These are phyloP conservation scores for Aspergillus viridinutans DNA, from an alignment of 2,329 filamentous ascomycete species.

Conservation along the genomic window DNA sequence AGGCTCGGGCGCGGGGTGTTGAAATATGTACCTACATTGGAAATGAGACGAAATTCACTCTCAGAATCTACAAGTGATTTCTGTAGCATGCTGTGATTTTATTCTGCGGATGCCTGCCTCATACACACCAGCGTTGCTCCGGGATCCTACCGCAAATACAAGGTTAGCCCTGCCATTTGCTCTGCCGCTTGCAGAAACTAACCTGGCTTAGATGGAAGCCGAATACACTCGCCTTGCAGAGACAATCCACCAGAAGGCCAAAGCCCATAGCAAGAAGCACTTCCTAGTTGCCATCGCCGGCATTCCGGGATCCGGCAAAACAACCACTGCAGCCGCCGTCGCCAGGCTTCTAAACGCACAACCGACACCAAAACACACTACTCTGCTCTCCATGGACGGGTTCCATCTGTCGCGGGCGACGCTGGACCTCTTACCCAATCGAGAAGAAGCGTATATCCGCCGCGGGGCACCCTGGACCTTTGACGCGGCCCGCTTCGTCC, in stretches of 20 bases:
- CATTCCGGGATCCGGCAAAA: constrained; percentile 33
- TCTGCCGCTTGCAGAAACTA: neutral
- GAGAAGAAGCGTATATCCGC: constrained; percentile 30
- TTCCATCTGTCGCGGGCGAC: constrained; percentile 31
- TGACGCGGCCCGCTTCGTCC: constrained; percentile 25
- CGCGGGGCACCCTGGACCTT: constrained; percentile 40
- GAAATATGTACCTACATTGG: neutral
- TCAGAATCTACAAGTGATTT: neutral
- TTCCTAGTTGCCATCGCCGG: constrained; percentile 28
- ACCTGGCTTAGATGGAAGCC: constrained; percentile 14
- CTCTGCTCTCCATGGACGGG: constrained; percentile 35
- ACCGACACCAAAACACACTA: constrained; percentile 5
- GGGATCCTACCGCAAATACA: neutral
- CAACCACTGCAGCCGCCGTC: constrained; percentile 28
- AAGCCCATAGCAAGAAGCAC: constrained; percentile 12
- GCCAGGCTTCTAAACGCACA: constrained; percentile 22
- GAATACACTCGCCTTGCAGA: constrained; percentile 19
- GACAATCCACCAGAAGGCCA: constrained; percentile 15
- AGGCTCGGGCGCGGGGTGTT: neutral
- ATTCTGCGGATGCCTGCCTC: neutral
- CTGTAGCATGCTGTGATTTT: neutral
- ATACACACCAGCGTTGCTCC: neutral
- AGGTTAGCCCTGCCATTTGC: neutral
- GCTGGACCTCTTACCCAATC: constrained; percentile 30
- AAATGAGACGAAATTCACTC: neutral